Base-by-base conservation (phyloP, 495 filamentous ascomycete species). In the Penicillium lagena region DNA sequence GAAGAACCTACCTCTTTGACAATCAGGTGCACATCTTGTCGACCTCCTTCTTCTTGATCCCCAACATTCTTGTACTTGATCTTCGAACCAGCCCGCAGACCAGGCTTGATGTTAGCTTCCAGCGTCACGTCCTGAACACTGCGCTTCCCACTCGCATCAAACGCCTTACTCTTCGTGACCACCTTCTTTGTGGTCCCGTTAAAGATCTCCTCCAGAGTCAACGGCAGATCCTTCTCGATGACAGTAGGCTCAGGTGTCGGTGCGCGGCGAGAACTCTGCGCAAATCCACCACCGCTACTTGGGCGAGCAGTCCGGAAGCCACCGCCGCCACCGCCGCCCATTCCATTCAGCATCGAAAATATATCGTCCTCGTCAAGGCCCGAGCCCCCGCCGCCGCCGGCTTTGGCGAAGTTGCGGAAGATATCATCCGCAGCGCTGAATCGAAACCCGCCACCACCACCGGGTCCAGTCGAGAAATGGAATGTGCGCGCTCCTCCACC, bases 31-130 rank as follows among this genome's bases (percentile, higher is more conserved):
- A 98, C 63, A 68, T 98, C 94, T 65, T 98, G 94, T 44, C 88
- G 85, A n/a, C 90, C 90, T 28, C 94, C 93, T 60, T 97, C 93
- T 50, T 95, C 90, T 60, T 96, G 90, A 64, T 97, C 94, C 1
- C 94, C 93, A 29, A 97, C 87, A 28, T 90, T 88, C 64, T 87
- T 85, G 59, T 94, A 98, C 69, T 96, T 95, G 54, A 98, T 94
- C 76, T 96, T 98, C 48, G 88, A 93, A 15, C 93, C 93, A 46
- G 90, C 86, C 64, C 96, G 94, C 63, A 96, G 76, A 37, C 93
- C 93, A 29, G 87, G 86, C 69, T 96, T 96, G 66, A 97, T 94
- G 42, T 85, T 83, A 46, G 96, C 91, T 60, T 95, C 89, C 13
- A 98, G 64, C 8, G 95, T 87, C 47, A 89, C 85, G 47, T 98